phyloP scores from a whole-genome alignment of 768 basidiomycete genomes.

The Lyophyllum shimeji region DNA sequence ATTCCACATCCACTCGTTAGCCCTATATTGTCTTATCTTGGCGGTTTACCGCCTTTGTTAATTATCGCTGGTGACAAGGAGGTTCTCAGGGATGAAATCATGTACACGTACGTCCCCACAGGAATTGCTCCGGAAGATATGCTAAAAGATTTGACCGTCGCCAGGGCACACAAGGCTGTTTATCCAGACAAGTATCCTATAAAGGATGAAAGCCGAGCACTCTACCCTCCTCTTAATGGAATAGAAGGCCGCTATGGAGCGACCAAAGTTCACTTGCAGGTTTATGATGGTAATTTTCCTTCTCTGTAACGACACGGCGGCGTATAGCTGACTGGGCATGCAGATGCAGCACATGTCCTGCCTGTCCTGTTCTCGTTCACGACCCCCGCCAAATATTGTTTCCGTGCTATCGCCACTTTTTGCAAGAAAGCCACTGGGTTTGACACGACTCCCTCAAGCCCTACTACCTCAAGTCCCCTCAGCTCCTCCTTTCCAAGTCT shows the following conservation, averaged over 20 bases:
- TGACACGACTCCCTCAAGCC: conserved; percentile 20
- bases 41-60: conserved; percentile 85
- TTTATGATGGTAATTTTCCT: conserved; percentile 70
- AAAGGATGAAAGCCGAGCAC: conserved; percentile 37
- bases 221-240: conserved; percentile 58
- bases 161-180: conserved; percentile 88
- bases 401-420: conserved; percentile 74
- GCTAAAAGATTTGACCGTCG: conserved; percentile 2
- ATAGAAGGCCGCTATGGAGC: conserved; percentile 55
- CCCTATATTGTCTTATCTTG: conserved; percentile 78
- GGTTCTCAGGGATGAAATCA: conserved; percentile 88
- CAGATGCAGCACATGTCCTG: conserved; percentile 72
- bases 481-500: conserved; percentile 10
- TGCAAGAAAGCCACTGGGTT: conserved; percentile 63
- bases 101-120: conserved; percentile 64
- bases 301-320: conserved; percentile 14
- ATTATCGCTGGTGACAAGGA: conserved; percentile 89
- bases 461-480: conserved; percentile 7
- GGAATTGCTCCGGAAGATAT: neutral
- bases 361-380: conserved; percentile 77
- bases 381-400: conserved; percentile 78
- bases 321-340: conserved; percentile 17
- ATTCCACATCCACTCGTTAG: conserved; percentile 82
- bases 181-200: conserved; percentile 69
- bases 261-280: conserved; percentile 88